A percentile compares a stretch with the other conserved stretches of the same genome.
Conservation (phyloP, 139 green algal species). For the Coelastrella sp. region DNA sequence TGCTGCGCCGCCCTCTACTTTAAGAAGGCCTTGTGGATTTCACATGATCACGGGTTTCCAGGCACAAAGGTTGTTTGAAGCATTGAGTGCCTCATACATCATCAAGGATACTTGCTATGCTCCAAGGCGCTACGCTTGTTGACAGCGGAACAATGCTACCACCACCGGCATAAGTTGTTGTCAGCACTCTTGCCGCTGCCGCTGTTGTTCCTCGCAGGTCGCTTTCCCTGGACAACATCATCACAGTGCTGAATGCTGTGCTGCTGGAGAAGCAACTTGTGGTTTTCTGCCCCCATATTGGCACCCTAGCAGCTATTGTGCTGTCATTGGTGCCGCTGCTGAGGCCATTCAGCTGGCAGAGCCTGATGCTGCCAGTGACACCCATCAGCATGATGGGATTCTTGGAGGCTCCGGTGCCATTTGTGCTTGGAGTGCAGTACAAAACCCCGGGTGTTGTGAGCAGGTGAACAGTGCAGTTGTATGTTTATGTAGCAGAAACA, state of each 20-base stretch:
- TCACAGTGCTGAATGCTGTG: slow-evolving; percentile 78
- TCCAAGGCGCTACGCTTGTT: no score
- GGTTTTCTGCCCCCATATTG: slow-evolving; percentile 90
- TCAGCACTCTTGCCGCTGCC: no score
- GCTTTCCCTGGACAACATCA: slow-evolving; percentile 87
- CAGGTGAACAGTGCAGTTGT: slow-evolving; percentile 41
- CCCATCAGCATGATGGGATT: slow-evolving; percentile 73
- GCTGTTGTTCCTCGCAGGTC: slow-evolving; percentile 43
- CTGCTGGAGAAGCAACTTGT: slow-evolving; percentile 94
- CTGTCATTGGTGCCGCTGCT: slow-evolving; percentile 89
- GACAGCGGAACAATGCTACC: no score
- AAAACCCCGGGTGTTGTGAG: slow-evolving; percentile 89
- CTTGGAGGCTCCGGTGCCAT: slow-evolving; percentile 86
- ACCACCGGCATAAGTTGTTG: no score
- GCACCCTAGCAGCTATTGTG: slow-evolving; percentile 76
- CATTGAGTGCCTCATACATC: no score
- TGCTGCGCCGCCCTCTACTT: no score
- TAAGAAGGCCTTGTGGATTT: no score
- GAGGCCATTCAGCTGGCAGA: slow-evolving; percentile 90
- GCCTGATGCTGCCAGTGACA: slow-evolving; percentile 88
- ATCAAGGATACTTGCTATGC: no score
- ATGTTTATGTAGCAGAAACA: background rate
- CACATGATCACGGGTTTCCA: no score
- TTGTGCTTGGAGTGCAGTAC: slow-evolving; percentile 89
- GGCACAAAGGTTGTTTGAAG: no score